Percentiles rank a stretch among this genome's conserved stretches.
Evolutionary conservation across 2,329 filamentous ascomycete genomes (phyloP).

Genomic region (Falciphora oryzae): DNA sequence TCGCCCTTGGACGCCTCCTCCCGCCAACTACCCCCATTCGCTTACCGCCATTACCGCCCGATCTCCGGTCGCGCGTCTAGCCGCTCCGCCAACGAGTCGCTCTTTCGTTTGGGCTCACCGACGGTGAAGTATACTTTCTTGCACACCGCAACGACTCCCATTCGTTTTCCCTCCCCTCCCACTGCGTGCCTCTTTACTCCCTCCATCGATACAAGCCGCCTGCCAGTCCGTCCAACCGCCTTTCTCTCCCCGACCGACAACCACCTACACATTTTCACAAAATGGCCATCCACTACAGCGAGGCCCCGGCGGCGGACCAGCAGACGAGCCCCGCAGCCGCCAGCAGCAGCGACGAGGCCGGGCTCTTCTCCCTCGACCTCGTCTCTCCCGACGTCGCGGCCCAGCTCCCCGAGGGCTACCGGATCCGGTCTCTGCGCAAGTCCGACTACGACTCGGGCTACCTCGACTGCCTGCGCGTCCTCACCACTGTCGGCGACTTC

Average conservation of each 20-base stretch:
- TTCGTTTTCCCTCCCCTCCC: background rate
- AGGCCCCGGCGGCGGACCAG: background rate
- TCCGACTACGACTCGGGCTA: constrained; percentile 78
- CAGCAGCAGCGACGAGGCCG: constrained; percentile 32
- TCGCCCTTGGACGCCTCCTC: no score
- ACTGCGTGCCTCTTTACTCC: background rate
- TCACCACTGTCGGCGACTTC: constrained; percentile 91
- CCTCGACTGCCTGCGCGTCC: constrained; percentile 82
- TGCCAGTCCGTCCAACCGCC: no score
- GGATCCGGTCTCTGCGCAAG: constrained; percentile 70
- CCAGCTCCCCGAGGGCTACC: constrained; percentile 74
- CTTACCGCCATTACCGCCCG: no score
- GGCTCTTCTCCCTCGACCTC: constrained; percentile 71
- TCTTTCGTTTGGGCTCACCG: no score
- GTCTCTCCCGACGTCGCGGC: constrained; percentile 70
- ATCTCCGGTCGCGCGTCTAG: no score
- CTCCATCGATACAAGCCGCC: no score
- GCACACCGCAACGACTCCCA: background rate
- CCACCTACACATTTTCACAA: background rate
- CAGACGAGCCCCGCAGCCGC: background rate
- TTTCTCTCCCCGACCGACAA: background rate
- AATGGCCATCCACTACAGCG: constrained; percentile 8
- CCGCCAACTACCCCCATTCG: no score
- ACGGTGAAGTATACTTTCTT: no score
- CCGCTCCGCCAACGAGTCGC: no score